These are phyloP conservation scores for Mortierella sp. DNA, from an alignment of 371 early-diverging fungal species.

Conservation along the genomic window DNA sequence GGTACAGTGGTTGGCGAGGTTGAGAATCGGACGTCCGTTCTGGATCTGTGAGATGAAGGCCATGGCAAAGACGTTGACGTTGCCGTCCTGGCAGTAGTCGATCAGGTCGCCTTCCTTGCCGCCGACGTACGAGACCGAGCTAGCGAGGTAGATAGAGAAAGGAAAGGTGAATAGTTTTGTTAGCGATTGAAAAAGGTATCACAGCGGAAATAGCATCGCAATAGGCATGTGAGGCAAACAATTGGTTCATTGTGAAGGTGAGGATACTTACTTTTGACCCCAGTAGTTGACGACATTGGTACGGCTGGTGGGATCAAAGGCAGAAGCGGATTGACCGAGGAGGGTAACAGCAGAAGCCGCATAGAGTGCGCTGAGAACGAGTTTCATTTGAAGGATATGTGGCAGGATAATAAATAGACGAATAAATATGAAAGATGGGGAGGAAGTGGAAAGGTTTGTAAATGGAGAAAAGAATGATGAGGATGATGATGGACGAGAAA, in stretches of 20 bases:
- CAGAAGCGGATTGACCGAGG: not conserved
- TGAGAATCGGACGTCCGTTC: conserved; percentile 57
- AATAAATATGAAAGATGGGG: not conserved
- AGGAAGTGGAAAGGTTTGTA: not conserved
- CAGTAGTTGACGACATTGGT: conserved; percentile 52
- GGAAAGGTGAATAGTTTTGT: not conserved
- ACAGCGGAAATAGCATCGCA: not conserved
- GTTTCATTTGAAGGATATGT: conserved; percentile 20
- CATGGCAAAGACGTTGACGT: conserved; percentile 65
- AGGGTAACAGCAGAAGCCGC: not conserved
- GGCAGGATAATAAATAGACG: too few relatives aligned
- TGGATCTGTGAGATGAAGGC: conserved; percentile 67
- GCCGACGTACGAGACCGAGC: conserved; percentile 52
- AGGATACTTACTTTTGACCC: conserved; percentile 40
- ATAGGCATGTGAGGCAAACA: not conserved
- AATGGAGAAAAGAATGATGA: not conserved
- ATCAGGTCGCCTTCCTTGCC: conserved; percentile 59
- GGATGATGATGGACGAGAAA: not conserved
- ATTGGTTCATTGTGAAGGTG: not conserved
- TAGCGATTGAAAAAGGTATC: not conserved
- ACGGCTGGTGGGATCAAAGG: conserved; percentile 27
- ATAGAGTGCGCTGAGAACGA: not conserved
- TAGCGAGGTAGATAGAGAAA: not conserved
- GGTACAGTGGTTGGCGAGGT: conserved; percentile 71
- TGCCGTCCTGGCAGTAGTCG: conserved; percentile 69